Conservation (phyloP, 306 rosid species). For the Adenanthera pavonina region DNA sequence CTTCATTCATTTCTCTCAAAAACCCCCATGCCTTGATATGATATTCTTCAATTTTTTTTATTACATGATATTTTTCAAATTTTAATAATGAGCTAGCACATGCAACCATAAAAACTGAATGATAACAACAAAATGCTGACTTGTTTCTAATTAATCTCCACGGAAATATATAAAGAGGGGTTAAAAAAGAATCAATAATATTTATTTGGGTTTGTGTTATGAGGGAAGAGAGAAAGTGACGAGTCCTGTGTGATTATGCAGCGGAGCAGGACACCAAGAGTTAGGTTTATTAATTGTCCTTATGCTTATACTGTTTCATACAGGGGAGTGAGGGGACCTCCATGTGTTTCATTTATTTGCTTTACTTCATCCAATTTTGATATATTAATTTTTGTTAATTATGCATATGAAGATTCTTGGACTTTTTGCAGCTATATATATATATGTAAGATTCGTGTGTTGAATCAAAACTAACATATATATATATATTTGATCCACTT, state of each 20-base stretch:
- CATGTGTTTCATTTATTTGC: constrained; percentile 20
- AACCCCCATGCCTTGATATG: background rate
- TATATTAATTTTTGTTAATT: background rate
- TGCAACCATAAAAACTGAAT: background rate
- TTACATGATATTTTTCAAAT: background rate
- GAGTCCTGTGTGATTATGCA: background rate
- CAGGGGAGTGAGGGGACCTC: constrained; percentile 5
- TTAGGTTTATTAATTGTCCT: constrained; percentile 16
- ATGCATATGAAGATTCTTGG: background rate
- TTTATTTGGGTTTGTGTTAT: background rate
- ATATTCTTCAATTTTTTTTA: background rate
- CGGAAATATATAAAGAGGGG: background rate
- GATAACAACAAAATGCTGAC: background rate
- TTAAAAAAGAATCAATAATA: background rate
- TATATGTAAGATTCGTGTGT: background rate
- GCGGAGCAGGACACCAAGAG: constrained; percentile 17
- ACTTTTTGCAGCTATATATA: background rate
- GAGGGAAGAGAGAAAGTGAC: background rate
- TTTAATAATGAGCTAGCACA: background rate
- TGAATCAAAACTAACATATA: background rate
- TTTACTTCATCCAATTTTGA: background rate
- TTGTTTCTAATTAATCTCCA: background rate
- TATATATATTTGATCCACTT: too few species aligned
- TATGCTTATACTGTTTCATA: background rate
- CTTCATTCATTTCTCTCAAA: background rate